Evolutionary conservation across 2,329 filamentous ascomycete genomes (phyloP).

Genomic region (Paraphoma chrysanthemicola): DNA sequence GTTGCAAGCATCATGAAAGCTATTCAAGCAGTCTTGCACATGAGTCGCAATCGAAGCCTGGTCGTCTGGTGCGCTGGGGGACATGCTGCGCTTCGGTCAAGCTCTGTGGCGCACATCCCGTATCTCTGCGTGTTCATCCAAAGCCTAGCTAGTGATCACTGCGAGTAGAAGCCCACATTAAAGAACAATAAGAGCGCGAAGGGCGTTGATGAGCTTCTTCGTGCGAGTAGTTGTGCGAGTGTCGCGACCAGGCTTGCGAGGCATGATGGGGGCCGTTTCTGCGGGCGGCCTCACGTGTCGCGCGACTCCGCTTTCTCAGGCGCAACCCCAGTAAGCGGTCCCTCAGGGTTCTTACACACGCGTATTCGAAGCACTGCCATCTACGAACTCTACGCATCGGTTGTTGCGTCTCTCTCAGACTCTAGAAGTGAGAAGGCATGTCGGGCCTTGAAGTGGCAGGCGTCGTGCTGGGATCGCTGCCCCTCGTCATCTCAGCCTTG

Average conservation of each 20-base stretch:
- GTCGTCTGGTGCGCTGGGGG: neutral
- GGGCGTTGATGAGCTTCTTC: too few relatives aligned
- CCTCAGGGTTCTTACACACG: too few relatives aligned
- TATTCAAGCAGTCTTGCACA: conserved; percentile 14
- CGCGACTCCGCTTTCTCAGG: too few relatives aligned
- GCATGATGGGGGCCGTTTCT: conserved; percentile 6
- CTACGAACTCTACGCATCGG: neutral
- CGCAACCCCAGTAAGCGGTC: too few relatives aligned
- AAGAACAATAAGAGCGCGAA: too few relatives aligned
- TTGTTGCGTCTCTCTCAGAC: neutral
- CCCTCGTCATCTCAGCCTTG: conserved; percentile 36
- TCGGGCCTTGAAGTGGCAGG: conserved; percentile 42
- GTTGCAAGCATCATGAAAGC: conserved; percentile 9
- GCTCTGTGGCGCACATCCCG: too few relatives aligned
- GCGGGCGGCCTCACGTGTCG: neutral
- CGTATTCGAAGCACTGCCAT: neutral
- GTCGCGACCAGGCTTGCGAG: neutral
- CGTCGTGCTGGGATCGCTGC: conserved; percentile 36
- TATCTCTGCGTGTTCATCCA: too few relatives aligned
- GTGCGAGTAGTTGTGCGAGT: neutral
- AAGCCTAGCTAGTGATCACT: too few relatives aligned
- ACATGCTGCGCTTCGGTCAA: neutral
- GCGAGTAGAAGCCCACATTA: too few relatives aligned
- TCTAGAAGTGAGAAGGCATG: conserved; percentile 9
- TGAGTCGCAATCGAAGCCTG: conserved; percentile 11